A percentile compares a stretch with the other conserved stretches of the same genome.
Conservation (phyloP, 2,329 filamentous ascomycete species). For the Beauveria sp. region DNA sequence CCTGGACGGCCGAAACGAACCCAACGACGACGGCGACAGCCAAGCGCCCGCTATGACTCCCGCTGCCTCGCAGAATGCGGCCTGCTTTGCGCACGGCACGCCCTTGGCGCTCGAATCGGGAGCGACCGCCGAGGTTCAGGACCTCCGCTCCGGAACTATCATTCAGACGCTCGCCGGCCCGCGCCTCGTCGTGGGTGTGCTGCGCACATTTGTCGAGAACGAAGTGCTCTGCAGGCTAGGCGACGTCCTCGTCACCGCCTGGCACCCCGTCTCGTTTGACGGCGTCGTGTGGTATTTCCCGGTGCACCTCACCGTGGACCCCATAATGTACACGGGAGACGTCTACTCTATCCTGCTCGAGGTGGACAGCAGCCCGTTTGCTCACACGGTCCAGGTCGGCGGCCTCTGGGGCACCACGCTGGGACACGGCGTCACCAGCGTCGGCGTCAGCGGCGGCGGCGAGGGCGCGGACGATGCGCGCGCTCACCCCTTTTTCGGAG, state of each 20-base stretch:
- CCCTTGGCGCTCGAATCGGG: not conserved
- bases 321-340: constrained; percentile 37
- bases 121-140: constrained; percentile 29
- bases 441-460: not conserved
- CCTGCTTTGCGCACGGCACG: not conserved
- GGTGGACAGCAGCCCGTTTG: constrained; percentile 31
- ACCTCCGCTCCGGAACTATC: constrained; percentile 35
- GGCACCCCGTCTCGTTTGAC: constrained; percentile 47
- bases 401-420: constrained; percentile 47
- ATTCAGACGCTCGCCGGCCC: constrained; percentile 44
- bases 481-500: constrained; percentile 47
- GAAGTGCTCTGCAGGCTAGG: constrained; percentile 38
- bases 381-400: constrained; percentile 43
- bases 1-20: not conserved
- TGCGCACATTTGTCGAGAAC: constrained; percentile 38
- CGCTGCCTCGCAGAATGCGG: not conserved
- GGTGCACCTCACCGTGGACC: constrained; percentile 23
- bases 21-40: not conserved
- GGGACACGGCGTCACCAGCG: constrained; percentile 44
- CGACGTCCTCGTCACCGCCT: constrained; percentile 45
- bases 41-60: not conserved
- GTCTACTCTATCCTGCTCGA: constrained; percentile 54
- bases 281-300: constrained; percentile 41
- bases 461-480: constrained; percentile 23
- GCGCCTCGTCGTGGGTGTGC: constrained; percentile 40